Evolutionary conservation across 352 stramenopile genomes (phyloP), one percentile per base, ranked within the genome.

Genomic region (Globisporangium sylvaticum): DNA sequence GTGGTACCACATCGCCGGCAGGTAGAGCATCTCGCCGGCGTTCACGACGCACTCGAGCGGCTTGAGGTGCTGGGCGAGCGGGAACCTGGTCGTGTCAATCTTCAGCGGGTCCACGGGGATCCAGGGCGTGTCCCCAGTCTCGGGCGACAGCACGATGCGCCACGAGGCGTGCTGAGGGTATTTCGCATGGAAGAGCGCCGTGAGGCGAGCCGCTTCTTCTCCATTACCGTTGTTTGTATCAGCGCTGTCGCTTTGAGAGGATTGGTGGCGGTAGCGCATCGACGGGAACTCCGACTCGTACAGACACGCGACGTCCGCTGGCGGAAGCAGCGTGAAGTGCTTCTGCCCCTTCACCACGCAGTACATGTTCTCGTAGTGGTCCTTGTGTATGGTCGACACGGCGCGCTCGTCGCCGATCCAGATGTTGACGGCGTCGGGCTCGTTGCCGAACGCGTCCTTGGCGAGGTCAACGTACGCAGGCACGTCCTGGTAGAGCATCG

Each of bases 341-440:
- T 99, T 99, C 64, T 97, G 73, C 20, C 97, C 97, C 52, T 89
- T 92, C 37, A 98, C 81, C 1, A 99, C 97, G 72, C 91, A 98
- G 76, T 99, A 99, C 75, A 99, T 92, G 75, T 99, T 99, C 83
- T 99, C 96, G 65, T 98, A 99, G 71, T 98, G 92, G 76, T 99
- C 97, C 71, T 99, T 99, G 83, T 99, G 97, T 85, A 98, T 94
- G 8, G 92, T 94, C 0, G 97, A 99, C 37, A 98, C 81, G 0
- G 95, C 90, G 65, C 85, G 77, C 64, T 98, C 92, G 72, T 99
- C 96, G 7, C 97, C 97, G 67, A 99, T 98, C 97, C 97, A 99
- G 62, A 99, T 85, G 84, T 99, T 99, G 12, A 99, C 84, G 1
- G 88, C 88, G 68, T 95, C 88, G 1, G 88, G 85, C 20, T 88